Conservation (phyloP, 2,329 filamentous ascomycete genomes). For the Penicillium verrucosum region DNA sequence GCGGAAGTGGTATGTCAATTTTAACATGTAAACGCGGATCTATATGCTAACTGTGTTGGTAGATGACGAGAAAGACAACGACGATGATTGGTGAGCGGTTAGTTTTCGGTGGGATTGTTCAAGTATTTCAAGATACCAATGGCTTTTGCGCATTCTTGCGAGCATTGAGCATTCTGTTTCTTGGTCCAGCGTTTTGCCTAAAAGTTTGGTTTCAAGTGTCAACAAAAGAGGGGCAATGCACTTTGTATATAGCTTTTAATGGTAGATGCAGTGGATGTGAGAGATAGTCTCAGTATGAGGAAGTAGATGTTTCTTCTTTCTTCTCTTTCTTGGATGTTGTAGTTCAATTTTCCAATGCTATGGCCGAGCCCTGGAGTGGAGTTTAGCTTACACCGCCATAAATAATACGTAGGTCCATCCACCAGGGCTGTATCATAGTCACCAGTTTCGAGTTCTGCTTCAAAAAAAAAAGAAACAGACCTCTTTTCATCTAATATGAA, state of each 20-base stretch:
- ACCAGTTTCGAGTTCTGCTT: not conserved
- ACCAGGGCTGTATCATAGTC: not conserved
- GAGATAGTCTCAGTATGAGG: not conserved
- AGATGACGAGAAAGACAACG: conserved; percentile 48
- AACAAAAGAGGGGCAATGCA: conserved; percentile 5
- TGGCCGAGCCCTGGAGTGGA: not conserved
- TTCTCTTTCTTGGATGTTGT: not conserved
- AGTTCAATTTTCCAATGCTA: not conserved
- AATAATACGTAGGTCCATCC: no score
- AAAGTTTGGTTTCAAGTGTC: conserved; percentile 16
- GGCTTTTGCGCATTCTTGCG: conserved; percentile 16
- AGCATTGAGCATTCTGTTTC: conserved; percentile 11
- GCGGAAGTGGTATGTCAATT: conserved; percentile 77
- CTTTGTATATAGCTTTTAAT: conserved; percentile 19
- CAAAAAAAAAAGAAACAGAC: no score
- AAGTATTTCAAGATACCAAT: conserved; percentile 19
- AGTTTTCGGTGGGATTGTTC: conserved; percentile 2
- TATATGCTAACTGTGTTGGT: conserved; percentile 24
- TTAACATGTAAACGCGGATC: not conserved
- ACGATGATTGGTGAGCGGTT: conserved; percentile 44
- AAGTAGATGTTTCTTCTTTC: not conserved
- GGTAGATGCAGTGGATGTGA: conserved; percentile 11
- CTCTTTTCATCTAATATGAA: not conserved
- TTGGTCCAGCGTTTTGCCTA: conserved; percentile 13
- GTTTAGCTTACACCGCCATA: not conserved